Evolutionary conservation across 208 protist genomes (phyloP), one percentile per base, ranked within the genome.

Genomic region (Trypanosoma platydactyli): DNA sequence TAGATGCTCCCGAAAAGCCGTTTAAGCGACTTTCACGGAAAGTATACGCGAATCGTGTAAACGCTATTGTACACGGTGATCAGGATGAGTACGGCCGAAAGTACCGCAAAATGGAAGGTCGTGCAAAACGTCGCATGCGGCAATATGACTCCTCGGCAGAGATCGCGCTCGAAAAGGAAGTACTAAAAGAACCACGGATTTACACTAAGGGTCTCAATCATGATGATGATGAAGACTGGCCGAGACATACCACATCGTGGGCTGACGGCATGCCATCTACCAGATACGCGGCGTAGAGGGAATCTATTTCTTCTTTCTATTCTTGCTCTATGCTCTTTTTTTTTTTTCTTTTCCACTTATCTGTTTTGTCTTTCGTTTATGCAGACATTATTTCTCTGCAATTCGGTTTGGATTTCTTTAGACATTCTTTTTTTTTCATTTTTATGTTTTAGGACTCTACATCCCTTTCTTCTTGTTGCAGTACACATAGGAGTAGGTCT

Each of bases 81-180:
- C 91, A 94, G 57, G 86, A 96, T 63, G 86, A 90, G 52, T 80
- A 91, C 63, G 91, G 91, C 11, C 77, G 86, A 4, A 86, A 85
- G 46, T 91, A 89, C 71, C 71, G 83, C 6, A 82, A 76, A 42
- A 80, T 95, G 71, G 53, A 82, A 49, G 29, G 49, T 12, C 63
- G 76, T 3, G 55, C 81, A 13, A 84, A 70, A 38, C 75, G 73
- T 25, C 82, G 89, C 24, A 72, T 76, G 69, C 77, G 82, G 46
- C 63, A 73, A 6, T 83, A 88, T 55, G 79, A 89, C 40, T 95
- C 89, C 6, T 56, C 92, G 1, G 58, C 68, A 1, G 89, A 92
- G 58, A 84, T 92, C 54, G 77, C 77, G n/a, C 79, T 92, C 5
- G 84, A 92, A 62, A 84, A 86, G 61, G 89, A 92, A 69, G 64